These are phyloP conservation scores for Ceratocystis ficicola DNA, from an alignment of 2,329 filamentous ascomycete species.

Conservation along the genomic window DNA sequence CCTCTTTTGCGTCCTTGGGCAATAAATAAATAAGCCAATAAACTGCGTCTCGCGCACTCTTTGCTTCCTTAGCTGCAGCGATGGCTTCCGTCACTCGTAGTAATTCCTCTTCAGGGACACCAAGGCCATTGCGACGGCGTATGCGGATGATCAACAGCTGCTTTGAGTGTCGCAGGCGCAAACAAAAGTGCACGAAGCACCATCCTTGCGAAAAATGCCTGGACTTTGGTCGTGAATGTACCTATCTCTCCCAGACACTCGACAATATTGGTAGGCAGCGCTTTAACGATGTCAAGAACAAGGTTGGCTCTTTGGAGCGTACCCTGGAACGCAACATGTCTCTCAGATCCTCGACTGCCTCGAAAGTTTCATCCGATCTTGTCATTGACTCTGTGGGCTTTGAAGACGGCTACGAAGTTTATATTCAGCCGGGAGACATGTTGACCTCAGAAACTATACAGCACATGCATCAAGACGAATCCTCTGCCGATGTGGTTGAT, in stretches of 20 bases:
- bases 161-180: slow-evolving; percentile 59
- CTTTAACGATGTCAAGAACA: slow-evolving; percentile 66
- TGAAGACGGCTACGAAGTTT: slow-evolving; percentile 47
- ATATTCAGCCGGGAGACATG: slow-evolving; percentile 50
- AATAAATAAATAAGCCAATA: neutral
- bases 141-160: slow-evolving; percentile 58
- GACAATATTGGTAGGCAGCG: slow-evolving; percentile 58
- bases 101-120: neutral
- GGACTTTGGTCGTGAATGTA: slow-evolving; percentile 41
- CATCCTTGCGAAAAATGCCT: slow-evolving; percentile 59
- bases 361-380: slow-evolving; percentile 27
- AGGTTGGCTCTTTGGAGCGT: slow-evolving; percentile 59
- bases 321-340: slow-evolving; percentile 57
- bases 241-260: slow-evolving; percentile 55
- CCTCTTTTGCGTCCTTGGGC: neutral
- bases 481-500: slow-evolving; percentile 54
- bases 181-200: slow-evolving; percentile 65
- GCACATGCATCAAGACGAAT: slow-evolving; percentile 41
- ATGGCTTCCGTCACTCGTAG: neutral
- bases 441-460: slow-evolving; percentile 35
- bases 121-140: slow-evolving; percentile 40
- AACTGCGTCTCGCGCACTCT: neutral
- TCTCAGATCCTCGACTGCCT: slow-evolving; percentile 26
- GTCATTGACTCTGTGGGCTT: slow-evolving; percentile 42
- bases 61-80: neutral